These are phyloP conservation scores for Chlorella sorokiniana DNA, from an alignment of 139 green algal genomes.

Conservation along the genomic window DNA sequence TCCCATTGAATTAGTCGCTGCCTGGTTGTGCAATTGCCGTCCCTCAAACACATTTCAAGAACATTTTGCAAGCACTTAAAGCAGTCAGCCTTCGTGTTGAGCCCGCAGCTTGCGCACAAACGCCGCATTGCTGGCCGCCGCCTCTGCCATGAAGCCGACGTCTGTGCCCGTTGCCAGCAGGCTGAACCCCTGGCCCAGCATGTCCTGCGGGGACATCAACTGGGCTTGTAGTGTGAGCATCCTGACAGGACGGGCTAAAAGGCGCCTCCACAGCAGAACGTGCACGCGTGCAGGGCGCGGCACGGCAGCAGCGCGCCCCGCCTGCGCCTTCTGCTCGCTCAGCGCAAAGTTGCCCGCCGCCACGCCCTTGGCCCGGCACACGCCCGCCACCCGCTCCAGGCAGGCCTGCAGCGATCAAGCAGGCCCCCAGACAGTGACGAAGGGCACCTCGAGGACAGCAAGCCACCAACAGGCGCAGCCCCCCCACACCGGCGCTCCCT, in stretches of 20 bases:
- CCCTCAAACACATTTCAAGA: background rate
- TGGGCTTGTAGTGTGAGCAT: no score
- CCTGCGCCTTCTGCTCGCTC: conserved; percentile 20
- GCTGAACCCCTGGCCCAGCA: conserved; percentile 27
- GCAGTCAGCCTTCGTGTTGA: background rate
- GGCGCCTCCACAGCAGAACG: background rate
- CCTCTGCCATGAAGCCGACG: conserved; percentile 33
- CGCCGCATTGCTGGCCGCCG: conserved; percentile 6
- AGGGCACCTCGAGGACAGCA: no score
- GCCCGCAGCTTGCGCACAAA: conserved; percentile 13
- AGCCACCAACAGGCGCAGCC: no score
- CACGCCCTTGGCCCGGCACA: conserved; percentile 14
- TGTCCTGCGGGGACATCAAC: background rate
- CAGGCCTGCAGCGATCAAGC: background rate
- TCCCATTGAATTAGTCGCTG: no score
- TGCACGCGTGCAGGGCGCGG: background rate
- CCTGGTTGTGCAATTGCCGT: no score
- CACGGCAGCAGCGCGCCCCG: background rate
- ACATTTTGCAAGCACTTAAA: background rate
- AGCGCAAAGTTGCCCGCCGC: conserved; percentile 34
- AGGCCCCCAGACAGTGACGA: background rate
- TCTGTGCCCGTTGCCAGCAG: conserved; percentile 40
- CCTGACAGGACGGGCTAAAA: background rate
- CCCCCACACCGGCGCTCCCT: no score
- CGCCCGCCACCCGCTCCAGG: conserved; percentile 1